Percentiles rank a stretch among this genome's conserved stretches.
These are phyloP conservation scores for Pseudopithomyces maydicus DNA, from an alignment of 2,329 filamentous ascomycete genomes.

Conservation along the genomic window DNA sequence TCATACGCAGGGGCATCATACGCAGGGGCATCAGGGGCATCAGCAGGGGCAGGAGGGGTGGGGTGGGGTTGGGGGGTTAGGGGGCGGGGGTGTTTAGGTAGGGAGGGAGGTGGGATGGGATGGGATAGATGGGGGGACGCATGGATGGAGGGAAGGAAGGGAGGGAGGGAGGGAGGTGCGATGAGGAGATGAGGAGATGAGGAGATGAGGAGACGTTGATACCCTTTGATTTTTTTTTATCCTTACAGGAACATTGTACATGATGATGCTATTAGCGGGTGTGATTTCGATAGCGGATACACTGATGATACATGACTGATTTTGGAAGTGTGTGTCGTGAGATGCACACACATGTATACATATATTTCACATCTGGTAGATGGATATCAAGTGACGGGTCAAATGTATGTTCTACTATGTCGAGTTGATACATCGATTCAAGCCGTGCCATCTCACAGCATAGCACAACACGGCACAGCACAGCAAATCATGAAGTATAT, in stretches of 20 bases:
- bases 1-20: too few species aligned
- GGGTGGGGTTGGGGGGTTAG: slow-evolving; percentile 21
- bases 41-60: slow-evolving; percentile 37
- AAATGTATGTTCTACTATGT: too few species aligned
- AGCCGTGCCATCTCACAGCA: not conserved
- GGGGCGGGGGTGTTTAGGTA: slow-evolving; percentile 33
- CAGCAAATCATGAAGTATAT: too few species aligned
- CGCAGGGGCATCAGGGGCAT: too few species aligned
- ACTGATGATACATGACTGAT: too few species aligned
- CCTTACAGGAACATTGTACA: not conserved
- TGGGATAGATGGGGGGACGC: not conserved
- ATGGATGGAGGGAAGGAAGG: not conserved
- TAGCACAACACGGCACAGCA: too few species aligned
- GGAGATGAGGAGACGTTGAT: not conserved
- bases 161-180: not conserved
- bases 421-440: not conserved
- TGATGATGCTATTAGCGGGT: too few species aligned
- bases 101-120: not conserved
- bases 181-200: too few species aligned
- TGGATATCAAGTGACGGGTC: too few species aligned
- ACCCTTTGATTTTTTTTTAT: not conserved
- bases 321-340: not conserved
- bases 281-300: too few species aligned
- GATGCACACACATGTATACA: not conserved
- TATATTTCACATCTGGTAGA: too few species aligned